Base-by-base conservation (phyloP, 176 grass and related monocot species). In the Avena sativa region DNA sequence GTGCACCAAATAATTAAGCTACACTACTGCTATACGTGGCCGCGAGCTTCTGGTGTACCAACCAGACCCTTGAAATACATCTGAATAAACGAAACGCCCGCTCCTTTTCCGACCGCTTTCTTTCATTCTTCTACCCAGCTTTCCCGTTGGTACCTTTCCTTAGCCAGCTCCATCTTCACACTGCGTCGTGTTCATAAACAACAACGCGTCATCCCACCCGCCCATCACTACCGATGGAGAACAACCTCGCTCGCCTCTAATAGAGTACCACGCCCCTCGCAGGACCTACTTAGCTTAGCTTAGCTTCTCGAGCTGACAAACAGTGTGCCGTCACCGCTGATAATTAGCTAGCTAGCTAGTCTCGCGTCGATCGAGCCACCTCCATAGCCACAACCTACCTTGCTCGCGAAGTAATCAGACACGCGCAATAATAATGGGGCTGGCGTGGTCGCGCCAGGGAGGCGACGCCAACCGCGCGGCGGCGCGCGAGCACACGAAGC, bases 401-500 rank as follows among this genome's bases (percentile, higher is more conserved):
- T 34, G 58, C 40, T 74, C 66, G 52, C 14, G 55, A 74, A 23
- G 34, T 19, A 23, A 12, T 8, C 0, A 0, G 48, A 16, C 47
- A 8, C 47, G 21, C 4, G 0, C 20, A 8, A 43, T 7, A 8
- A 43, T 7, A 43, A 91, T 91, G 90, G 90, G 90, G 14, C 46
- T 47, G 52, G 82, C 55, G 17, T 6, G 78, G 71, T 91, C 90
- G 62, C 83, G 90, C 8, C 74, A 75, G 15, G 63, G 77, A 4
- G 69, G 6, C 3, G 85, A 88, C 12, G 81, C 69, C 10, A 48
- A 34, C 7, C 75, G 89, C 1, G 76, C 81, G 85, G 68, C 67
- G 68, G 86, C 89, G 60, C 68, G 86, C 4, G 86, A 85, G 86
- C 82, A 85, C 86, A 85, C 82, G 82, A 90, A 82, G 74, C 87